These are phyloP conservation scores for Auriscalpium orientale DNA, from an alignment of 768 basidiomycete genomes.

Conservation along the genomic window DNA sequence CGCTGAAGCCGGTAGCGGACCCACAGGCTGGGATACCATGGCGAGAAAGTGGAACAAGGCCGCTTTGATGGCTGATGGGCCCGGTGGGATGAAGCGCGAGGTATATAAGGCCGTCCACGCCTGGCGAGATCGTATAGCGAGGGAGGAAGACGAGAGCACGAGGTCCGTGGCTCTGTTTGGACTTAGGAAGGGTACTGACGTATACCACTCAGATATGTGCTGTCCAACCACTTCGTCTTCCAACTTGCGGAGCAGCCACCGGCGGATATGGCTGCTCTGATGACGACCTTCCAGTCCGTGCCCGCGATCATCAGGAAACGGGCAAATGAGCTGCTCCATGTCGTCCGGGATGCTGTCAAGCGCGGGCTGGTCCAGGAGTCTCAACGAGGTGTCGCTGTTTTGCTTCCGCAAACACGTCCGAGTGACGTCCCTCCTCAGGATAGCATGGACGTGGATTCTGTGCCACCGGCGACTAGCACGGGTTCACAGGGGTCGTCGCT, in stretches of 20 bases:
- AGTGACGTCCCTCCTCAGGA: not conserved
- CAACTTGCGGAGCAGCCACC: slow-evolving; percentile 66
- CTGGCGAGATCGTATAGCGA: slow-evolving; percentile 76
- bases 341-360: slow-evolving; percentile 47
- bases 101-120: slow-evolving; percentile 68
- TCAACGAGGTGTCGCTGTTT: too few relatives aligned
- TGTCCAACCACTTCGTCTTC: slow-evolving; percentile 71
- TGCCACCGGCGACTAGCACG: not conserved
- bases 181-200: not conserved
- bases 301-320: slow-evolving; percentile 58
- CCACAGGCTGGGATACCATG: slow-evolving; percentile 70
- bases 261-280: slow-evolving; percentile 51
- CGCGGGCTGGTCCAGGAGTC: slow-evolving; percentile 3
- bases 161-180: slow-evolving; percentile 38
- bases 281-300: slow-evolving; percentile 50
- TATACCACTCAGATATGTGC: slow-evolving; percentile 46
- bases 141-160: slow-evolving; percentile 82
- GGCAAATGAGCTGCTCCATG: slow-evolving; percentile 55
- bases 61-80: slow-evolving; percentile 31
- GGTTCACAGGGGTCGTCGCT: not conserved
- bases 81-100: slow-evolving; percentile 39
- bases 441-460: slow-evolving; percentile 2
- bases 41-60: slow-evolving; percentile 80
- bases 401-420: not conserved
- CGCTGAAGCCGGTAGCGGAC: slow-evolving; percentile 50